These are phyloP conservation scores for Axilococcus clingmanii DNA, from an alignment of 139 green algal species.

Conservation along the genomic window DNA sequence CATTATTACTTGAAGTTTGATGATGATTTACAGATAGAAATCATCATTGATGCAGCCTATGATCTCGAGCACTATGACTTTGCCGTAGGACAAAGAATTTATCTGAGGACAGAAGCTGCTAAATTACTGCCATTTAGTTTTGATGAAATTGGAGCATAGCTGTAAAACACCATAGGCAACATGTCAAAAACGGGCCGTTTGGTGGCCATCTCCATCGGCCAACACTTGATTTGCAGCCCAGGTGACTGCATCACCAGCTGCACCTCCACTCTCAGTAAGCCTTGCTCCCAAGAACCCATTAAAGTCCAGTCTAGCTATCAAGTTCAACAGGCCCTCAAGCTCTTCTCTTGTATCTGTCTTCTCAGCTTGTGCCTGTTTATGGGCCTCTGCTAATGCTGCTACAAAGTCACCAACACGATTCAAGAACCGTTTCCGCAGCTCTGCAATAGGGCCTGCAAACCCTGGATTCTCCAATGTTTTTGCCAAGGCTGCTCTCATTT, in stretches of 20 bases:
- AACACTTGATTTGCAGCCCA: neutral
- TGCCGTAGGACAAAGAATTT: neutral
- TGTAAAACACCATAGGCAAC: neutral
- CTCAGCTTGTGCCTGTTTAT: conserved; percentile 21
- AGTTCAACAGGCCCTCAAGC: conserved; percentile 35
- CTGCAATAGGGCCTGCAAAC: conserved; percentile 4
- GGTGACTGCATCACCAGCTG: neutral
- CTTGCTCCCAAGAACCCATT: conserved; percentile 24
- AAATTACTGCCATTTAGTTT: conserved; percentile 3
- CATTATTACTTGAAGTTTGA: conserved; percentile 66
- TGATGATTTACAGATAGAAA: conserved; percentile 37
- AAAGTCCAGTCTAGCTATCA: conserved; percentile 41
- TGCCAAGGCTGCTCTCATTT: neutral
- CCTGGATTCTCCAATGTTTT: conserved; percentile 9
- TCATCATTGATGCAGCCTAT: neutral
- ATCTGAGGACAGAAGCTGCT: neutral
- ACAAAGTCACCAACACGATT: conserved; percentile 13
- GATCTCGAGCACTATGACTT: conserved; percentile 1
- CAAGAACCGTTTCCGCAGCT: conserved; percentile 9
- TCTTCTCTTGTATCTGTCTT: conserved; percentile 31
- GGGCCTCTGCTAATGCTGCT: conserved; percentile 21
- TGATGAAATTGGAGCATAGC: neutral
- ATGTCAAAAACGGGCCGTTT: neutral
- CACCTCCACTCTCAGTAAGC: neutral
- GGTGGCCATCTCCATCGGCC: neutral